Conservation (phyloP, 106 monocot species). For the Allium fistulosum region DNA sequence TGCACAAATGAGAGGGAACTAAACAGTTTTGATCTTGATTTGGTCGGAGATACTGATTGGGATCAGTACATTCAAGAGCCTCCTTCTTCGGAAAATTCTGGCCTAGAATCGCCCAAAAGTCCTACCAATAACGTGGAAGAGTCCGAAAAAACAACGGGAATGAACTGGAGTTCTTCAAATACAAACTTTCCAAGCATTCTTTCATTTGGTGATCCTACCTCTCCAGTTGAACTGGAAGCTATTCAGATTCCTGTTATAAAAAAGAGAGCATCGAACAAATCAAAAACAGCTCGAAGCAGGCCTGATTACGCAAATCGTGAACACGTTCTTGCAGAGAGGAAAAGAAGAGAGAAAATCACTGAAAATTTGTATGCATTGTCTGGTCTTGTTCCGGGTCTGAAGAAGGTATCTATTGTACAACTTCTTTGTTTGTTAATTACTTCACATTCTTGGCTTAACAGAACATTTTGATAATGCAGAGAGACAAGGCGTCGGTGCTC, state of each 20-base stretch:
- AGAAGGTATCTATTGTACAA: not conserved
- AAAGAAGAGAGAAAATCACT: not conserved
- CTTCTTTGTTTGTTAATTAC: not conserved
- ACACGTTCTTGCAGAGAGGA: constrained; percentile 4
- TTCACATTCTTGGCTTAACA: not conserved
- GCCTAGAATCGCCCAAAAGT: not conserved
- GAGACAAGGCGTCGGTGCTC: not conserved
- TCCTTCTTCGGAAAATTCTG: not conserved
- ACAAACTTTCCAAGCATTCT: not conserved
- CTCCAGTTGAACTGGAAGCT: not conserved
- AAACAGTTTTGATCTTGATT: not conserved
- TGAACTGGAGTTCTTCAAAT: not conserved
- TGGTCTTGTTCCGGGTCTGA: not conserved
- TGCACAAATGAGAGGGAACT: not conserved
- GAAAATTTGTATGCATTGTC: not conserved
- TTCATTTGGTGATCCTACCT: not conserved
- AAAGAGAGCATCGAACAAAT: not conserved
- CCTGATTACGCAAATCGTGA: not conserved
- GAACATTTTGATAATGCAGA: not conserved
- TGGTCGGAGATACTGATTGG: not conserved
- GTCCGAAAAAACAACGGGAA: not conserved
- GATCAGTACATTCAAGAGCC: not conserved
- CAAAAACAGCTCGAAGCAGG: not conserved
- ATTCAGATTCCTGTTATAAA: not conserved
- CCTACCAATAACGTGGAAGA: not conserved